Base-by-base conservation (phyloP, 2,329 filamentous ascomycete species). In the Thelonectria discophora region DNA sequence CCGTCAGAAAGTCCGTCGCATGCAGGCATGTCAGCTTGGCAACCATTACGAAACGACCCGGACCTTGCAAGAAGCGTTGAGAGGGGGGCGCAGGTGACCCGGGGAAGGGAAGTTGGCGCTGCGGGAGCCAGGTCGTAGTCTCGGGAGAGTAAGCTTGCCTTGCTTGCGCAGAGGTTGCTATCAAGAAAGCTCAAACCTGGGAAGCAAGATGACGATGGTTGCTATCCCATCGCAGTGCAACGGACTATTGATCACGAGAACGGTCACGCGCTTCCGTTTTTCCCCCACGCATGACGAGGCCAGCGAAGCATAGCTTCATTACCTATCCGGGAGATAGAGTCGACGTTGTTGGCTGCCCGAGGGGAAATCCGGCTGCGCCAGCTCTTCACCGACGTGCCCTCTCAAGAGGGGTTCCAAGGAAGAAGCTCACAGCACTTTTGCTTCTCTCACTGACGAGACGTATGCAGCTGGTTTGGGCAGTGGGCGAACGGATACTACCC, bases 331-430 rank as follows among this genome's bases (percentile, higher is more conserved):
- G 27, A 42, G 27, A 42, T 15, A 9, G 24, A 34, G 24, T 40
- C 37, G 30, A 18, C n/a, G 11, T 45, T 45, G 47, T 30, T 27
- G 17, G 40, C n/a, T 45, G 11, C 21, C 13, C 32, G 7, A 24
- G 42, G 8, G 24, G 40, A 27, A 49, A 48, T 42, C 21, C n/a
- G 15, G 24, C 24, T 7, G 10, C 20, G n/a, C n/a, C 57, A 54
- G 47, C 40, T 18, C 46, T 21, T 51, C 51, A 60, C 58, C 58
- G 58, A 47, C 50, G 55, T 60, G 39, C 58, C 39, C 27, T 30
- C 21, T 60, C 40, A 24, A 49, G 45, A 24, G 17, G 51, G 53
- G 45, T 54, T 50, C 24, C 15, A 27, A 12, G 45, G 11, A 27
- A 60, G 54, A 45, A 45, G 43, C 15, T 60, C 57, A 59, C 42